Conservation (phyloP, 1,284 basidiomycete species). For the Heterobasidion irregulare region DNA sequence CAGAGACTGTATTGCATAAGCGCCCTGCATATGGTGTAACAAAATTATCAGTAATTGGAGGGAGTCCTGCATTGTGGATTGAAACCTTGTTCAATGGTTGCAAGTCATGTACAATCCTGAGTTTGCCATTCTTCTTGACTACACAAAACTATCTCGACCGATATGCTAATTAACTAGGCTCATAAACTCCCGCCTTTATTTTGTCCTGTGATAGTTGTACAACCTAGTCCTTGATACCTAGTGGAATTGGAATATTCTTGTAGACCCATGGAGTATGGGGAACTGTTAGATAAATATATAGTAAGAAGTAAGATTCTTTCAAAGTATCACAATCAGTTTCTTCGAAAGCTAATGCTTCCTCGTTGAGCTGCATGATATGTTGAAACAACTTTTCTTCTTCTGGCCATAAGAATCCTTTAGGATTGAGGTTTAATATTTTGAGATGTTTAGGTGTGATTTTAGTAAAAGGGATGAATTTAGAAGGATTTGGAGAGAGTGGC, state of each 20-base stretch:
- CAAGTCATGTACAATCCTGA: conserved; percentile 22
- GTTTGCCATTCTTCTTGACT: conserved; percentile 20
- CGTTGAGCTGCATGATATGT: conserved; percentile 20
- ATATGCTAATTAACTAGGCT: conserved; percentile 22
- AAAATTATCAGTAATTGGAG: conserved; percentile 22
- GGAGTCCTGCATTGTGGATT: conserved; percentile 20
- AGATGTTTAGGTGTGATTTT: conserved; percentile 13
- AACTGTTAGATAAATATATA: conserved; percentile 24
- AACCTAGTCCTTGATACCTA: conserved; percentile 25
- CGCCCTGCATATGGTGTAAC: conserved; percentile 22
- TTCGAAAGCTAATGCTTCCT: conserved; percentile 22
- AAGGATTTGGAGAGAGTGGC: conserved; percentile 10
- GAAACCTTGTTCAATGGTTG: conserved; percentile 24
- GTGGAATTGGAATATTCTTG: conserved; percentile 28
- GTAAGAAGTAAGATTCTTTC: conserved; percentile 25
- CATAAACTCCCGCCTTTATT: conserved; percentile 18
- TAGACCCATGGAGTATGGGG: conserved; percentile 26
- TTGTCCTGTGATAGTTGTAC: conserved; percentile 20
- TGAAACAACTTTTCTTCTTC: conserved; percentile 23
- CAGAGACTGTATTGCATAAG: conserved; percentile 16
- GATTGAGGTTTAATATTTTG: conserved; percentile 15
- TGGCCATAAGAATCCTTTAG: conserved; percentile 17
- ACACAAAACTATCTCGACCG: conserved; percentile 22
- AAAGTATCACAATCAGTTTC: conserved; percentile 26
- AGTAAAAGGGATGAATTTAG: conserved; percentile 9